Conservation (phyloP, 768 basidiomycete genomes). For the Trametes coccinea region DNA sequence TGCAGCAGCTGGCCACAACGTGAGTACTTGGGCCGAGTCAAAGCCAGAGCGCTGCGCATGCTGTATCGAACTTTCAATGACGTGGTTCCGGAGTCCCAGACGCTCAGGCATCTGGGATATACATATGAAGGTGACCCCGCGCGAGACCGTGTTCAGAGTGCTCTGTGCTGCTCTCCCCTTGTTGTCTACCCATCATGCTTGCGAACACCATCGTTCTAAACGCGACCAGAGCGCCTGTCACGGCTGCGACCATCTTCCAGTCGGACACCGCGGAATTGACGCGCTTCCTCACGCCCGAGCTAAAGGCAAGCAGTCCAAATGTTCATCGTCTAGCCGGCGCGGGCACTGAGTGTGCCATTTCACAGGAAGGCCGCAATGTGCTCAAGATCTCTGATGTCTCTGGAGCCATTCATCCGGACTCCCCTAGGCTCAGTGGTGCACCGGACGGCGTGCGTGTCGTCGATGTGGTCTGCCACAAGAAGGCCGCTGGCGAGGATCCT, state of each 20-base stretch:
- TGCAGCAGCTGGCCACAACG: too few relatives aligned
- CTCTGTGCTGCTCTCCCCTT: not conserved
- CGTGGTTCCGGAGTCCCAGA: too few relatives aligned
- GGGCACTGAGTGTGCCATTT: not conserved
- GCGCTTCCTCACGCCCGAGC: conserved; percentile 47
- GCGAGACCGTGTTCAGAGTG: too few relatives aligned
- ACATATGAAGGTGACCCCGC: too few relatives aligned
- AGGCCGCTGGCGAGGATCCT: conserved; percentile 32
- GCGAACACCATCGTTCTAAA: not conserved
- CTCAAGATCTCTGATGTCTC: conserved; percentile 52
- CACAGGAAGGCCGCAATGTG: conserved; percentile 54
- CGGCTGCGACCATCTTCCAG: conserved; percentile 59
- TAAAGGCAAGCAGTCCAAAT: conserved; percentile 41
- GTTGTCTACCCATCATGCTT: not conserved
- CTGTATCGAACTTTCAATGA: too few relatives aligned
- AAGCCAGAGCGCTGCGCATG: too few relatives aligned
- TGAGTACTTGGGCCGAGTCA: too few relatives aligned
- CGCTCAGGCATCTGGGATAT: too few relatives aligned
- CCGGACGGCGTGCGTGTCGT: conserved; percentile 46
- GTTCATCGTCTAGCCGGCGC: not conserved
- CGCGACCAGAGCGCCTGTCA: conserved; percentile 43
- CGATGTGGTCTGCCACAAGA: conserved; percentile 52
- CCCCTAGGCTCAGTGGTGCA: conserved; percentile 54
- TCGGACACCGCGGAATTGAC: conserved; percentile 58
- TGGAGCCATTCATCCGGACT: conserved; percentile 50